phyloP scores from a whole-genome alignment of 352 stramenopile genomes.

The Phytophthora ohioensis region DNA sequence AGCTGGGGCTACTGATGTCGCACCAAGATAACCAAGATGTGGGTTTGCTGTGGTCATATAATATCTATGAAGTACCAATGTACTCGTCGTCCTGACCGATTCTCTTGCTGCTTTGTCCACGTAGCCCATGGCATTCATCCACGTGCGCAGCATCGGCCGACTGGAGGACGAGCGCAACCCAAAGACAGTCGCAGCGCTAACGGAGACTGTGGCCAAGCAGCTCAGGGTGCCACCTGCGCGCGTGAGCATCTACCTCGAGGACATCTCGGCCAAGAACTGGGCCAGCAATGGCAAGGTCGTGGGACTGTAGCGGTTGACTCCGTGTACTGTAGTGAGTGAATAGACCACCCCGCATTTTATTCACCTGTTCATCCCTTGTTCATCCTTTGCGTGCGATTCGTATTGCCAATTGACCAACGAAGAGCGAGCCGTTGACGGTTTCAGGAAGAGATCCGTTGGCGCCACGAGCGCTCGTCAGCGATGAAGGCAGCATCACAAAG shows the following conservation, averaged over 20 bases:
- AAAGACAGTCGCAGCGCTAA: conserved; percentile 30
- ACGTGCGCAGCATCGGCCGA: conserved; percentile 39
- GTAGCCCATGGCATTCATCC: conserved; percentile 37
- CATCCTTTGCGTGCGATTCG: neutral
- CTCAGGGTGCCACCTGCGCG: conserved; percentile 34
- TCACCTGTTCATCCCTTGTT: neutral
- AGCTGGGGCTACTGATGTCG: conserved; percentile 39
- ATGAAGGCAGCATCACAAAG: too few relatives aligned
- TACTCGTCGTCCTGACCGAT: neutral
- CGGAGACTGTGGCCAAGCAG: conserved; percentile 32
- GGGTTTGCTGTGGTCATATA: conserved; percentile 1
- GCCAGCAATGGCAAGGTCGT: conserved; percentile 34
- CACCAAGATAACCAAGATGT: conserved; percentile 32
- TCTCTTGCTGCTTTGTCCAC: neutral
- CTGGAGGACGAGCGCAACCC: conserved; percentile 42
- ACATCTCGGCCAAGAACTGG: conserved; percentile 45
- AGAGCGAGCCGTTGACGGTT: conserved; percentile 23
- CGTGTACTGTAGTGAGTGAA: neutral
- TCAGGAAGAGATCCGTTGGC: conserved; percentile 11
- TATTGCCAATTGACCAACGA: neutral
- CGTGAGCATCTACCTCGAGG: conserved; percentile 48
- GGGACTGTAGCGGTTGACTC: neutral
- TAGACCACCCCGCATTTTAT: neutral
- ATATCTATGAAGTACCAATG: neutral
- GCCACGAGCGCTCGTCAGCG: conserved; percentile 29